Evolutionary conservation across 371 early-diverging fungal genomes (phyloP), one percentile per base, ranked within the genome.

Genomic region (Lichtheimia ramosa): DNA sequence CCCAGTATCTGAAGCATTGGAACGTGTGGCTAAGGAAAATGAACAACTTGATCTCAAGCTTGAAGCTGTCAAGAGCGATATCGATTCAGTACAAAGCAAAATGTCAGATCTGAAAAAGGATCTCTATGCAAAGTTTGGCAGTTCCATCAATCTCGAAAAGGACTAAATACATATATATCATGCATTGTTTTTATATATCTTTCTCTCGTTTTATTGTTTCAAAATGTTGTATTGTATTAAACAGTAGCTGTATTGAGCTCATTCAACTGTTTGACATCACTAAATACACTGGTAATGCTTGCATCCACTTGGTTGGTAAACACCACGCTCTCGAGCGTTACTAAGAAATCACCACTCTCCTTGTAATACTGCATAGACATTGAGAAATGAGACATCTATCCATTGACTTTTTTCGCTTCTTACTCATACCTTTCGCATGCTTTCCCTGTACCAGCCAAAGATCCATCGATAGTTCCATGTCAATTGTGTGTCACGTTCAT

Each of bases 41-140:
- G 85, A 81, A 27, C 71, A 71, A 10, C 63, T 90, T 14, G 83
- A 83, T 56, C 71, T 69, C 5, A 77, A 81, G 49, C 81, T 95
- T 24, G 90, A 90, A 40, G 70, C 60, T 4, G 56, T 87, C 20
- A 83, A 88, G 58, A 66, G 74, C 40, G 83, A 92, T 62, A 90
- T 96, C 66, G 85, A 88, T 25, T 63, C 72, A 6, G 80, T 92
- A 34, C 70, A 83, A 42, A 75, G 71, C 5, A 82, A 93, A 66
- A 94, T 98, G 96, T 84, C 80, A 2, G 85, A 77, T 51, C 85
- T 98, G 48, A 96, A 97, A 75, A 90, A 82, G 56, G 66, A 71
- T 5, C 81, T 98, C 49, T 97, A 98, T 63, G 90, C 84, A 39
- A 93, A 93, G 68, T 98, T 98, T 75, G 97, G 97, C 28, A 92